Base-by-base conservation (phyloP, 306 rosid species). In the Acacia crassicarpa region DNA sequence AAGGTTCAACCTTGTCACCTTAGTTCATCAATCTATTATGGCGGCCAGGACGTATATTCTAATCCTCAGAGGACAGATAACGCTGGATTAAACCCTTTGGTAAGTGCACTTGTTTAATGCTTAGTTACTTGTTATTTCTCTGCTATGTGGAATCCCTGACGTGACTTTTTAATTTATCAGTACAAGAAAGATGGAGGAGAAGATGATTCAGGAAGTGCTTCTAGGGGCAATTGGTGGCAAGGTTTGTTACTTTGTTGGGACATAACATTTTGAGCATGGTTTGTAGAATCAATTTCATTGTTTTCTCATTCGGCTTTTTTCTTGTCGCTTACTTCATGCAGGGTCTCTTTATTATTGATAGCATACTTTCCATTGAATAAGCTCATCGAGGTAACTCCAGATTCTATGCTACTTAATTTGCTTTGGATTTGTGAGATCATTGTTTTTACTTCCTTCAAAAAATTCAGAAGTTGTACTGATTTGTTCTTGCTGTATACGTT, bases 191-290 rank as follows among this genome's bases (percentile, higher is more conserved):
- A 91, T 67, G 88, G 87, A 35, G 92, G 81, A 45, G 97, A 92
- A 77, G 97, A 94, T 78, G 97, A 94, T 83, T 87, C 92, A 3
- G 97, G 87, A 74, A 92, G 89, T 86, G 97, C 97, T 67, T 89
- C 93, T 44, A 87, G 94, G 85, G 98, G 98, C 82, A 92, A 94
- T 79, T 91, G 97, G 98, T 94, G 97, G 98, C 89, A 92, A 92
- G 98, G 98, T 91, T 72, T 23, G 35, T n/a, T 12, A 76, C 74
- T 9, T 10, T 27, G 9, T 77, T 54, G 23, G 22, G 44, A 65
- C 15, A 38, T 72, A 56, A 48, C 65, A 75, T 48, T 74, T 25
- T 38, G 5, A 33, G 30, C 16, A 63, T 80, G 66, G 46, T 15
- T 76, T 43, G 58, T 45, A 14, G 75, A 10, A 23, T 44, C 25